A percentile compares a stretch with the other conserved stretches of the same genome.
These are phyloP conservation scores for Capsella bursapastoris DNA, from an alignment of 345 rosid genomes.

Conservation along the genomic window DNA sequence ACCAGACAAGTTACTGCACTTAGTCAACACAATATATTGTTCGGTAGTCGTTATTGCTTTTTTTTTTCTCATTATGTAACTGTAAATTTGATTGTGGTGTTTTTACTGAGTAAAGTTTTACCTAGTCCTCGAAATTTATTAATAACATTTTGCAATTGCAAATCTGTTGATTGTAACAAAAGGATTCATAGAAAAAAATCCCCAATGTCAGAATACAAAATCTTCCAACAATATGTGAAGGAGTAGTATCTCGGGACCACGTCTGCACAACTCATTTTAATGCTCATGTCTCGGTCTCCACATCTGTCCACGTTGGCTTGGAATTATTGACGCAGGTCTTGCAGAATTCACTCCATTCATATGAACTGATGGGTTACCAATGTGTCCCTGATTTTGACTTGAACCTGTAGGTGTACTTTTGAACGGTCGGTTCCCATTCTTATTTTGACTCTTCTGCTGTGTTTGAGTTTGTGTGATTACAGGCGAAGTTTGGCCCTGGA, in stretches of 20 bases:
- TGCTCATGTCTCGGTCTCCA: conserved; percentile 61
- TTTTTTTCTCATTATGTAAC: conserved; percentile 19
- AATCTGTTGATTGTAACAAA: conserved; percentile 25
- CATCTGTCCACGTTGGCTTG: conserved; percentile 38
- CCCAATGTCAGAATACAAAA: conserved; percentile 13
- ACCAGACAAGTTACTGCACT: conserved; percentile 18
- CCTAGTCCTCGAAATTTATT: not conserved
- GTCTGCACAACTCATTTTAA: conserved; percentile 30
- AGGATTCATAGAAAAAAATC: conserved; percentile 6
- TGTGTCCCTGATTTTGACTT: conserved; percentile 30
- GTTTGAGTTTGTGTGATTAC: conserved; percentile 29
- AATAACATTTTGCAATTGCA: conserved; percentile 11
- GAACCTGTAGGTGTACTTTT: conserved; percentile 34
- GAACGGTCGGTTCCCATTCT: conserved; percentile 30
- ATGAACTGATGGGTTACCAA: conserved; percentile 27
- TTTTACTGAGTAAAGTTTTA: conserved; percentile 33
- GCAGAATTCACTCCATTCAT: not conserved
- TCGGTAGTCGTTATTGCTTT: conserved; percentile 30
- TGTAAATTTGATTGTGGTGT: conserved; percentile 41
- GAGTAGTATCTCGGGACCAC: conserved; percentile 1
- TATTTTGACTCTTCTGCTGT: conserved; percentile 34
- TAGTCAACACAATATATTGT: conserved; percentile 28
- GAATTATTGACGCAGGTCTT: conserved; percentile 34
- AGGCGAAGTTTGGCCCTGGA: conserved; percentile 33
- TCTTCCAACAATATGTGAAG: conserved; percentile 20